phyloP scores from a whole-genome alignment of 2,329 filamentous ascomycete genomes.

The Coniella lustricola region DNA sequence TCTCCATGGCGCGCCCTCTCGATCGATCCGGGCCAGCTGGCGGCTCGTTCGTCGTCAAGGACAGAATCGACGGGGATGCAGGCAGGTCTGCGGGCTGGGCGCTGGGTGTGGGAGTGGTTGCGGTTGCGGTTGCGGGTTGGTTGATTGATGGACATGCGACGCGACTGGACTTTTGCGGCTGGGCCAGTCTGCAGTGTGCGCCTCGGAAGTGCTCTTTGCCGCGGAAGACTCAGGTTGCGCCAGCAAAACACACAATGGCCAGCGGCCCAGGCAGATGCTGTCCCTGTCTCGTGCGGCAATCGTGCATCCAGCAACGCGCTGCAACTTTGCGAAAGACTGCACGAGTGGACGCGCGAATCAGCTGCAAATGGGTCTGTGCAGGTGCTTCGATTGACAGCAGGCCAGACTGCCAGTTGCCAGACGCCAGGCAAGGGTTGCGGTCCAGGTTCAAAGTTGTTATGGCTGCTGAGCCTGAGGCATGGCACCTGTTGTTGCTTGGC shows the following conservation, averaged over 20 bases:
- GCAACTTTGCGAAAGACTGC: background rate
- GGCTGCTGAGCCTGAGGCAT: background rate
- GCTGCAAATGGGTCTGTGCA: background rate
- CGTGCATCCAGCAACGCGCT: background rate
- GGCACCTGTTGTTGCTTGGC: background rate
- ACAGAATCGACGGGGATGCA: background rate
- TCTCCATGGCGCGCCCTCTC: constrained; percentile 37
- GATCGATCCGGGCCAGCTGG: constrained; percentile 1
- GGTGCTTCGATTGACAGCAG: background rate
- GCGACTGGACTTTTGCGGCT: background rate
- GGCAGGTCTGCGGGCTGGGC: constrained; percentile 3
- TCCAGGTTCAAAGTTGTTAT: no score
- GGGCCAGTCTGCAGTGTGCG: no score
- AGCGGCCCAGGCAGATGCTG: background rate
- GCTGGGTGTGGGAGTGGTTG: constrained; percentile 1
- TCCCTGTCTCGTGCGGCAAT: background rate
- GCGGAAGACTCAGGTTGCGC: background rate
- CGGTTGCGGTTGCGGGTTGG: background rate
- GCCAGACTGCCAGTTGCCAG: background rate
- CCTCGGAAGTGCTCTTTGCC: background rate
- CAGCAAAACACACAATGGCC: background rate
- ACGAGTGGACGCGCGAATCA: background rate
- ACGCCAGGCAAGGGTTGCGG: no score
- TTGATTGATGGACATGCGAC: background rate
- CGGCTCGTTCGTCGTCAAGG: background rate